These are phyloP conservation scores for Cordyceps cicadae DNA, from an alignment of 2,329 filamentous ascomycete genomes.

Conservation along the genomic window DNA sequence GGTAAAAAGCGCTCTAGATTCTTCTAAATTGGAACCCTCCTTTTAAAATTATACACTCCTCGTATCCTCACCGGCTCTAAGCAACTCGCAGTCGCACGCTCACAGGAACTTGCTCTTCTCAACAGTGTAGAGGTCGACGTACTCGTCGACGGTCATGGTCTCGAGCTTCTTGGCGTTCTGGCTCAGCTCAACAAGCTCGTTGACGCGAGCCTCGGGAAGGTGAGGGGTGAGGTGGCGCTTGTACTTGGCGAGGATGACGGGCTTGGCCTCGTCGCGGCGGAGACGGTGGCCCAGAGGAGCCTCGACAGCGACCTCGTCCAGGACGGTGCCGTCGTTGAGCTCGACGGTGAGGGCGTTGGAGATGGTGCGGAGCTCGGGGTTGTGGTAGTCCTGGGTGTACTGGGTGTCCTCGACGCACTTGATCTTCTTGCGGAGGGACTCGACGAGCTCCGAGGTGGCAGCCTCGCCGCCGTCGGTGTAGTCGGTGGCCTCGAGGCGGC, in stretches of 20 bases:
- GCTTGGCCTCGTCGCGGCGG: slow-evolving; percentile 92
- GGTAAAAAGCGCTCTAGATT: slow-evolving; percentile 3
- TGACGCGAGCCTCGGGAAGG: slow-evolving; percentile 66
- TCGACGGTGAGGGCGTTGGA: slow-evolving; percentile 93
- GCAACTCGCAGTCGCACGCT: not conserved
- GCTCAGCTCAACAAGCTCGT: slow-evolving; percentile 74
- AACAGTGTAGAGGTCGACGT: slow-evolving; percentile 73
- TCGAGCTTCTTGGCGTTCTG: slow-evolving; percentile 69
- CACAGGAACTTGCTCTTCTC: slow-evolving; percentile 54
- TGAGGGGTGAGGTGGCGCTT: slow-evolving; percentile 84
- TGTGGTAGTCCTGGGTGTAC: slow-evolving; percentile 93
- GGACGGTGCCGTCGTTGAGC: slow-evolving; percentile 84
- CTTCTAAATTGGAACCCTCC: not conserved
- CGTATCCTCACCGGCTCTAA: not conserved
- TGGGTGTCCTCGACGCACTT: slow-evolving; percentile 91
- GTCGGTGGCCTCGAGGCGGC: slow-evolving; percentile 85
- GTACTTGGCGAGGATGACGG: slow-evolving; percentile 92
- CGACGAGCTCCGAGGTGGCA: slow-evolving; percentile 79
- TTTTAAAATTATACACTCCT: slow-evolving; percentile 4
- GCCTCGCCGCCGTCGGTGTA: slow-evolving; percentile 91
- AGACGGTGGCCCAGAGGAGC: slow-evolving; percentile 89
- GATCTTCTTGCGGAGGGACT: slow-evolving; percentile 88
- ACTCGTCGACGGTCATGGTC: slow-evolving; percentile 78
- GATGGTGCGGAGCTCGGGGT: slow-evolving; percentile 88
- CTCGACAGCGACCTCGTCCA: slow-evolving; percentile 87